These are phyloP conservation scores for Ensete ventricosum DNA, from an alignment of 176 grass and related monocot genomes.

Conservation along the genomic window DNA sequence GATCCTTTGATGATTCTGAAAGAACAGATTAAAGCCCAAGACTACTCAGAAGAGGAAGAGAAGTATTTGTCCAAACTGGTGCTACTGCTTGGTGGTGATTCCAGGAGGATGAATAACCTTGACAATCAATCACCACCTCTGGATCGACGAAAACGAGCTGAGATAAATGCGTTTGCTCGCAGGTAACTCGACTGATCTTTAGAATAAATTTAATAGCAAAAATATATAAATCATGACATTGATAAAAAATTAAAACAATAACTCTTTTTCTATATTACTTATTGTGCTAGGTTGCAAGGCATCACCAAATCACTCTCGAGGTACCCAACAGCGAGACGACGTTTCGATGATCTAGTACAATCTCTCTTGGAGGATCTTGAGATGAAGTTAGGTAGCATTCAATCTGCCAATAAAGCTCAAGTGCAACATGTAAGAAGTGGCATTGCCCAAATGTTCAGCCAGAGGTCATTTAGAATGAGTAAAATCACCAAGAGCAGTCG, in stretches of 20 bases:
- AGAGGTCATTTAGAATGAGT: constrained; percentile 51
- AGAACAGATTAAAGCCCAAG: constrained; percentile 85
- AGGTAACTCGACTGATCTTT: constrained; percentile 28
- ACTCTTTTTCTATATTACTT: no score
- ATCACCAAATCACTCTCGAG: constrained; percentile 91
- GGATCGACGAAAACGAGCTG: constrained; percentile 61
- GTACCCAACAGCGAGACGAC: constrained; percentile 80
- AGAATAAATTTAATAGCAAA: no score
- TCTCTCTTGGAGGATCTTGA: constrained; percentile 63
- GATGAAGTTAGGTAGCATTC: constrained; percentile 50
- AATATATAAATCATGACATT: no score
- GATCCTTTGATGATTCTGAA: constrained; percentile 88
- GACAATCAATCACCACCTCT: constrained; percentile 41
- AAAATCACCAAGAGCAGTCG: constrained; percentile 33
- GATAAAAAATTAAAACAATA: no score
- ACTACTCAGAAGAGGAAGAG: constrained; percentile 71
- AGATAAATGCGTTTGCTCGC: constrained; percentile 85
- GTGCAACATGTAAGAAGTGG: constrained; percentile 29
- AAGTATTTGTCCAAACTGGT: constrained; percentile 69
- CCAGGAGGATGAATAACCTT: constrained; percentile 35
- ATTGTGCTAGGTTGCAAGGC: constrained; percentile 63
- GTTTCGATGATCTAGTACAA: constrained; percentile 63
- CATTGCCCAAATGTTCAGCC: constrained; percentile 48
- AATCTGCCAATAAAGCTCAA: constrained; percentile 40
- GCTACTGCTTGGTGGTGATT: constrained; percentile 60